A percentile compares a stretch with the other conserved stretches of the same genome.
phyloP scores from a whole-genome alignment of 2,329 filamentous ascomycete genomes.

The Hypoxylon sp. region DNA sequence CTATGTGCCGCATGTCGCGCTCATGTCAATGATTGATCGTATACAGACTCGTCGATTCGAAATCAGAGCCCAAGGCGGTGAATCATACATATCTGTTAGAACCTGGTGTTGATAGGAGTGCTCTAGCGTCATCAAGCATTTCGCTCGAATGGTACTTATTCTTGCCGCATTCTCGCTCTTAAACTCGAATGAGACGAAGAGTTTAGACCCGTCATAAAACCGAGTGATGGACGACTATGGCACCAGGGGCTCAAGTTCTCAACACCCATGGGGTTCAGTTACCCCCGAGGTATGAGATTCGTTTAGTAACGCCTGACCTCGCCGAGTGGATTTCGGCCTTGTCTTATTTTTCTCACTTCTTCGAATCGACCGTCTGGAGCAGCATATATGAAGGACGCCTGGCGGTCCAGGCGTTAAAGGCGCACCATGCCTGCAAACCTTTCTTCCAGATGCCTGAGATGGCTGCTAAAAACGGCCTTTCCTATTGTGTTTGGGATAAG shows the following conservation, averaged over 20 bases:
- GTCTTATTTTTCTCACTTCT: conserved; percentile 24
- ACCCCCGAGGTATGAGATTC: conserved; percentile 36
- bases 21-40: conserved; percentile 12
- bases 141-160: not conserved
- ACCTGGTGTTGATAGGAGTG: too few species aligned
- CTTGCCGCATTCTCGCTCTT: not conserved
- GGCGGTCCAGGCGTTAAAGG: conserved; percentile 22
- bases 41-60: conserved; percentile 9
- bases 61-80: not conserved
- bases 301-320: conserved; percentile 30
- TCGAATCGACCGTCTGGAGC: conserved; percentile 30
- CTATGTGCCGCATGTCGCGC: conserved; percentile 16
- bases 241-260: conserved; percentile 23
- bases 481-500: conserved; percentile 39
- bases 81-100: conserved; percentile 8
- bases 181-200: not conserved
- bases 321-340: conserved; percentile 28
- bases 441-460: conserved; percentile 35
- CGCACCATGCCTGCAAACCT: conserved; percentile 17
- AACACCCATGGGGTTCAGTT: conserved; percentile 33
- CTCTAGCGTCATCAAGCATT: too few species aligned
- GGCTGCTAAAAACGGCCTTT: conserved; percentile 35
- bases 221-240: conserved; percentile 17
- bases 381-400: conserved; percentile 32
- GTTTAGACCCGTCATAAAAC: not conserved